Conservation (phyloP, 257 asterid species). For the Solanum gandarillasii region DNA sequence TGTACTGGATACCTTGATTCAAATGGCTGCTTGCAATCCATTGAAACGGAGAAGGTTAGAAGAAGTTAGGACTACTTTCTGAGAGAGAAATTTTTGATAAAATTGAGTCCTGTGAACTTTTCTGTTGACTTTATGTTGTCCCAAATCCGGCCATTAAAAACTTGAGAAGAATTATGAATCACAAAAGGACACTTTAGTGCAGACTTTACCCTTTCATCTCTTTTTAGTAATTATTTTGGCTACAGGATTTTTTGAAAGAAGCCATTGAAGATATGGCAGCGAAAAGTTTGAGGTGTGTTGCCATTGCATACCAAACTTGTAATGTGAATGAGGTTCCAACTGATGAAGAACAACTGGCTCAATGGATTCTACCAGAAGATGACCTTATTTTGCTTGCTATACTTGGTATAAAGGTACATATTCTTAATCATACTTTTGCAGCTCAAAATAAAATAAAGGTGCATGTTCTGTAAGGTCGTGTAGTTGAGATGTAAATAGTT, state of each 20-base stretch:
- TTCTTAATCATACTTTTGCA: not conserved
- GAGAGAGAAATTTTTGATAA: not conserved
- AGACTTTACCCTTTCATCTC: not conserved
- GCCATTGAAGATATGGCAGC: conserved; percentile 81
- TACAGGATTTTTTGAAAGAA: conserved; percentile 56
- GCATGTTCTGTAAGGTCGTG: not conserved
- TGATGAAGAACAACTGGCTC: conserved; percentile 51
- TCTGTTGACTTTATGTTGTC: not conserved
- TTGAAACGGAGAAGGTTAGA: conserved; percentile 52
- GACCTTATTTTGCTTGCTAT: conserved; percentile 69
- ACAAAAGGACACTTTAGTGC: not conserved
- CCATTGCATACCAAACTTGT: conserved; percentile 66
- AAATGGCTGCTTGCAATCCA: conserved; percentile 54
- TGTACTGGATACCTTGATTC: conserved; percentile 50
- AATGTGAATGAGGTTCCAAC: conserved; percentile 57
- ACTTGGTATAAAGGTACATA: conserved; percentile 80
- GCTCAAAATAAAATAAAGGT: conserved; percentile 45
- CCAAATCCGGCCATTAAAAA: not conserved
- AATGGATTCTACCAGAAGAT: conserved; percentile 77
- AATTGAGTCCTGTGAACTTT: not conserved
- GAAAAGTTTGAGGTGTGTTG: conserved; percentile 89
- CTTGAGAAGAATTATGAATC: not conserved
- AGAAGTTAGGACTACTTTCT: not conserved
- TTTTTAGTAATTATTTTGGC: not conserved
- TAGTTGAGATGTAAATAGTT: not conserved